Evolutionary conservation across 1,139 yeast species (phyloP), one percentile per base, ranked within the genome.

Genomic region (Yamadazyma kanchanaburiensis): DNA sequence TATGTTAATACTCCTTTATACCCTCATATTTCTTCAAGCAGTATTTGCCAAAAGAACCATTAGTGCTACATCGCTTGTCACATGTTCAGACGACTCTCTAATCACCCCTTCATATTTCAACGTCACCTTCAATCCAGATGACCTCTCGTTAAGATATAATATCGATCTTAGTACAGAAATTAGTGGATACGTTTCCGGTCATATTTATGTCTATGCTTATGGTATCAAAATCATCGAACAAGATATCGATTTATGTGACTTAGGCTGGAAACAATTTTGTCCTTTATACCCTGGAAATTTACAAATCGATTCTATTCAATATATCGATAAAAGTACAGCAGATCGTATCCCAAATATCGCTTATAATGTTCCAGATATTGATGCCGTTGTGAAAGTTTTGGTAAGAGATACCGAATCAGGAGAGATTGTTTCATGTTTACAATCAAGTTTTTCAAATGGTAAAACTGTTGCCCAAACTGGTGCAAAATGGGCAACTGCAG

Each of bases 401-500:
- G 64, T 79, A 22, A 49, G 58, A 22, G 63, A 66, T 38, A 37
- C 43, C 12, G 36, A 38, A 10, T 57, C 72, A 15, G 70, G 70
- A 12, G 63, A 64, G 7, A 49, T 53, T 25, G 53, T 82, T 32
- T 83, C 85, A 21, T 83, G 94, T 58, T 65, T 83, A 34, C 89
- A 82, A 51, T 76, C 84, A 3, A 62, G 66, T 35, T 81, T 83
- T 51, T 53, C 79, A 14, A 83, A 83, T 49, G 88, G 89, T 28
- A 81, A 77, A 47, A 79, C 89, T 4, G 85, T 83, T 21, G 62
- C 82, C 19, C 91, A 83, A 51, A 61, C 75, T 3, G 89, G 88
- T 39, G 87, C 80, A 27, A 80, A 81, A 56, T 83, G 94, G 94
- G 88, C 84, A 11, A 80, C 91, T 18, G 94, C 94, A 0, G 78